Evolutionary conservation across 257 asterid genomes (phyloP), one percentile per base, ranked within the genome.

Genomic region (Primulina huaijiensis): DNA sequence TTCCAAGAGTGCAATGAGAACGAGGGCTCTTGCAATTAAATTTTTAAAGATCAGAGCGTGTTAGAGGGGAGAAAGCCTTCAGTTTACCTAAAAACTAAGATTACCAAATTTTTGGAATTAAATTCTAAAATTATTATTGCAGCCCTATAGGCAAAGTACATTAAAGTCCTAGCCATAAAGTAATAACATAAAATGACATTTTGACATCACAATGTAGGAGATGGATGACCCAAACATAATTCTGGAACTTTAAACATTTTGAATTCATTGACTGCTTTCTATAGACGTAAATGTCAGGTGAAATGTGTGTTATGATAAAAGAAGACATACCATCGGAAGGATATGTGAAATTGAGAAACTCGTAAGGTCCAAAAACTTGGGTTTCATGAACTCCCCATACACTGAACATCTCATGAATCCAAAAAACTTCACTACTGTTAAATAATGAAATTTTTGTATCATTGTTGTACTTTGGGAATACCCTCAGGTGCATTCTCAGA

Each of bases 331-430:
- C 92, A 21, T 80, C 71, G 64, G 91, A 94, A 62, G 86, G 87
- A 11, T 78, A 88, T 38, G 96, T 91, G 89, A 94, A 85, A 70
- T 89, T 89, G 31, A 94, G 87, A 77, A 91, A 87, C 70, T 94
- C 99, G 58, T 88, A 87, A 77, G 99, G 99, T 70, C 99, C 99
- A 77, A 88, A 94, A 64, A 88, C 74, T 16, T 46, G 62, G 79
- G 73, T 84, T 69, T 89, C 97, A 34, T 83, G 88, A 70, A 91
- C 86, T 65, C 31, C 55, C 99, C 99, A 94, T 68, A 92, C 89
- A 5, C 93, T 83, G 72, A 89, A 94, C 88, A 79, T 76, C 69
- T 80, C 76, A 11, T 77, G 82, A 56, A 94, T 82, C 81, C 96
- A 65, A 3, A 72, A 19, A 68, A 91, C 83, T 84, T 94, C 95